These are phyloP conservation scores for Dryas alaskensis DNA, from an alignment of 306 rosid species.

Conservation along the genomic window DNA sequence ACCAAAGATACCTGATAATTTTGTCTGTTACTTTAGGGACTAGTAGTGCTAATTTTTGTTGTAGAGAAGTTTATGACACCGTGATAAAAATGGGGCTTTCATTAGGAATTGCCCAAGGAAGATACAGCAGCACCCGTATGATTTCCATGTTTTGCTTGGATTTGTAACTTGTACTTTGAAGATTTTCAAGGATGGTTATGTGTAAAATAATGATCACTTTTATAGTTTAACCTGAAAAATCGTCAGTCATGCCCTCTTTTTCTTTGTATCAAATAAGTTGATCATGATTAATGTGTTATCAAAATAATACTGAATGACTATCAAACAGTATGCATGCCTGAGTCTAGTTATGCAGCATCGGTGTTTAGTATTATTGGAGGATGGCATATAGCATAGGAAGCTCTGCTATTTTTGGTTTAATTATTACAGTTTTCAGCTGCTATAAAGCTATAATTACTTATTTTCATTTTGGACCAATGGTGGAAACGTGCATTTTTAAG, in stretches of 20 bases:
- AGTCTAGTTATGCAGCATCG: conserved; percentile 1
- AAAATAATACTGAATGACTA: not conserved
- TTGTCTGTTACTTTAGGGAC: not conserved
- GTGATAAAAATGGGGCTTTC: not conserved
- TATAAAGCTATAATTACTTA: not conserved
- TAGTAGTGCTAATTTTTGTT: not conserved
- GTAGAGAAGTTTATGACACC: not conserved
- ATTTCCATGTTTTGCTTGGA: not conserved
- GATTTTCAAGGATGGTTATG: too few relatives aligned
- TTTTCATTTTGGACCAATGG: not conserved
- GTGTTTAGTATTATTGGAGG: not conserved
- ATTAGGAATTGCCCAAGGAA: not conserved
- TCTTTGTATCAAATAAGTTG: not conserved
- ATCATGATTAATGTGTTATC: conserved; percentile 4
- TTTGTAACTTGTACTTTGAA: too few relatives aligned
- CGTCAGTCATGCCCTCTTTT: not conserved
- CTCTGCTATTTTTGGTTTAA: not conserved
- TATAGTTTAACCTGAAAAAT: too few relatives aligned
- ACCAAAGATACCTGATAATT: not conserved
- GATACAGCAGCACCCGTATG: not conserved
- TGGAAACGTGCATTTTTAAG: not conserved
- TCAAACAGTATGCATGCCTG: not conserved
- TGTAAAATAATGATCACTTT: too few relatives aligned
- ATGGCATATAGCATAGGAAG: not conserved
- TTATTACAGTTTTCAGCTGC: not conserved